Evolutionary conservation across 2,329 filamentous ascomycete species (phyloP).

Genomic region (Penicillium sp.): DNA sequence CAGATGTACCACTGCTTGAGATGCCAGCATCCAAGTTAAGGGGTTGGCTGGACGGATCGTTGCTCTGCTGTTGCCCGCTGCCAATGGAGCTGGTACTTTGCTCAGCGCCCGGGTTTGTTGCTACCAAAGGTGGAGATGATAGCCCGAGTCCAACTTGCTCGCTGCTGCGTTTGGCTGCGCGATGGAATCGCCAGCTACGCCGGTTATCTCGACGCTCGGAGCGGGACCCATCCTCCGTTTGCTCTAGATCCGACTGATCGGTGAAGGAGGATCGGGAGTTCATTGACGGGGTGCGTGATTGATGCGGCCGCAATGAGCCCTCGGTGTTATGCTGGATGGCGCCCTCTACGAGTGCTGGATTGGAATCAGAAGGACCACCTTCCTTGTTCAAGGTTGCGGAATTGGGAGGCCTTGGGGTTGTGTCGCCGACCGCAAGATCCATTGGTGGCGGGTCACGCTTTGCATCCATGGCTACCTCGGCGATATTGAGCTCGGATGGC

Average conservation of each 20-base stretch:
- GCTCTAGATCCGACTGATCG: slow-evolving; percentile 80
- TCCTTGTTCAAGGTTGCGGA: slow-evolving; percentile 35
- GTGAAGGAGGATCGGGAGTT: slow-evolving; percentile 73
- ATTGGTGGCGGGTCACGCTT: slow-evolving; percentile 25
- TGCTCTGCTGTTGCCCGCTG: slow-evolving; percentile 57
- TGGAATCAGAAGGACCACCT: slow-evolving; percentile 29
- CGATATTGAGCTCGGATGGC: slow-evolving; percentile 47
- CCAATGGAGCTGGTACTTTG: slow-evolving; percentile 71
- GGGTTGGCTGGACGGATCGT: slow-evolving; percentile 40
- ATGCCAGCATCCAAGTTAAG: slow-evolving; percentile 46
- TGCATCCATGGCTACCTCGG: slow-evolving; percentile 30
- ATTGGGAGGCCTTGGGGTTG: slow-evolving; percentile 40
- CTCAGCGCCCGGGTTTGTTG: slow-evolving; percentile 66
- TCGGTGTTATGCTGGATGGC: slow-evolving; percentile 49
- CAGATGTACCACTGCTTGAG: slow-evolving; percentile 33
- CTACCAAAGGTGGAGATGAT: slow-evolving; percentile 57
- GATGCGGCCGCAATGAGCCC: slow-evolving; percentile 65
- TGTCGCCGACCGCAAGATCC: slow-evolving; percentile 31
- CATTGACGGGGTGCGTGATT: slow-evolving; percentile 76
- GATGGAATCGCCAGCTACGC: slow-evolving; percentile 72
- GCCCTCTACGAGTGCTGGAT: slow-evolving; percentile 41
- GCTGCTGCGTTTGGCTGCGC: slow-evolving; percentile 59
- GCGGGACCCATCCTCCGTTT: slow-evolving; percentile 64
- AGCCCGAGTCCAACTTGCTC: slow-evolving; percentile 49
- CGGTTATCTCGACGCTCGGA: slow-evolving; percentile 70